Evolutionary conservation across 257 asterid genomes (phyloP).

Genomic region (Solanum virginianum): DNA sequence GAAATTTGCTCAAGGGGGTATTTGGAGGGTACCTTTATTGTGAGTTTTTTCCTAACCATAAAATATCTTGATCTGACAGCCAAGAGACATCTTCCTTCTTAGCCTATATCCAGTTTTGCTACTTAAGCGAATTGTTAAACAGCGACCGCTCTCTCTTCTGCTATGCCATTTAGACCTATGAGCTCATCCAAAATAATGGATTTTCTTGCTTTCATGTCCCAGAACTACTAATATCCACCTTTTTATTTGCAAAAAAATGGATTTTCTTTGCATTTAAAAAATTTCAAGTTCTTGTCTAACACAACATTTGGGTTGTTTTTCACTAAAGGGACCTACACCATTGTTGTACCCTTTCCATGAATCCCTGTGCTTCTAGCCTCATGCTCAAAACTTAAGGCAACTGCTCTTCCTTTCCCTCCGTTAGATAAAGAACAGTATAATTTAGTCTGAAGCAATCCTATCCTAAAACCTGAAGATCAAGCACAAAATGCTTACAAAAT

Average conservation of each 20-base stretch:
- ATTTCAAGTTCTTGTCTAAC: neutral
- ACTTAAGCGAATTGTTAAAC: neutral
- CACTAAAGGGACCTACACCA: neutral
- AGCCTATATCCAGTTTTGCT: neutral
- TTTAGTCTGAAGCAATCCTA: neutral
- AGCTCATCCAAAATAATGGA: neutral
- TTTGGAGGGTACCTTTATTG: neutral
- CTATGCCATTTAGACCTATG: neutral
- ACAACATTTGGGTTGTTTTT: neutral
- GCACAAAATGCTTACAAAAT: neutral
- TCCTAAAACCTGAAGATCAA: neutral
- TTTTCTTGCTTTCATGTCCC: neutral
- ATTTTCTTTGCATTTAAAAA: neutral
- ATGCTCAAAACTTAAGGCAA: neutral
- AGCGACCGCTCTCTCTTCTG: neutral
- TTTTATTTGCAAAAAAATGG: neutral
- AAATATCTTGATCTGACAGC: neutral
- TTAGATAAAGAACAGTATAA: neutral
- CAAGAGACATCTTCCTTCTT: neutral
- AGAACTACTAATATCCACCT: neutral
- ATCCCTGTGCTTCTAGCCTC: neutral
- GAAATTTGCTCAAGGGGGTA: neutral
- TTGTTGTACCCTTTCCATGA: neutral
- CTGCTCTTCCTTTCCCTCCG: neutral
- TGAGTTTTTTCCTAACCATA: neutral